Evolutionary conservation across 2,329 filamentous ascomycete genomes (phyloP), one percentile per base, ranked within the genome.

Genomic region (Zymoseptoria ardabiliae): DNA sequence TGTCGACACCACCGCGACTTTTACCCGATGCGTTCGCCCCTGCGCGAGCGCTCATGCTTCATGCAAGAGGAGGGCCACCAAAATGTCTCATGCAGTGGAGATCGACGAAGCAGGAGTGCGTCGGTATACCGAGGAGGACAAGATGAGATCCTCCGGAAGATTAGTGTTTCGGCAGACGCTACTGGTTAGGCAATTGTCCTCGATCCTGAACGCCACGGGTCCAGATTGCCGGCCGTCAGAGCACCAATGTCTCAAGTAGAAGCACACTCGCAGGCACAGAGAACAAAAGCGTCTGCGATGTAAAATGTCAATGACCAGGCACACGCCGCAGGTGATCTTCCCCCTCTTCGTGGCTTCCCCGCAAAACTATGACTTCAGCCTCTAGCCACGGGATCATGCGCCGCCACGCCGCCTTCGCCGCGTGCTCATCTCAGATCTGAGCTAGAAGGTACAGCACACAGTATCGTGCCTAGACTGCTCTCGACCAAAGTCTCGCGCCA

Each of bases 31-130:
- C 35, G 35, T n/a, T 45, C 35, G 13, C 35, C 48, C 54, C 58
- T 53, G 62, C 63, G 64, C 64, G 64, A 64, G 53, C 64, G 64
- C 62, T 66, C 64, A 66, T 66, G 17, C 30, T 60, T 56, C 19
- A 22, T 13, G 28, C 20, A 53, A 28, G 22, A 25, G 19, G 11
- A 51, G 22, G 25, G 17, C 22, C 28, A 19, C 51, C 22, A 28
- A 28, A 28, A 8, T 28, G 23, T 53, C 20, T 53, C 51, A 53
- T 53, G 51, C 51, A 53, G 13, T 17, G 51, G 30, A 53, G 51
- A 53, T 53, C 51, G 21, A 53, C 51, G 10, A 53, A 17, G 51
- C 22, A 28, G 13, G 51, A 45, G 35, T 45, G 35, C 35, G 35
- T 45, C 35, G 6, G 17, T 45, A 45, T 45, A 45, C 35, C 35